Evolutionary conservation across 1,284 basidiomycete species (phyloP), one percentile per base, ranked within the genome.

Genomic region (Ganoderma multipileum): DNA sequence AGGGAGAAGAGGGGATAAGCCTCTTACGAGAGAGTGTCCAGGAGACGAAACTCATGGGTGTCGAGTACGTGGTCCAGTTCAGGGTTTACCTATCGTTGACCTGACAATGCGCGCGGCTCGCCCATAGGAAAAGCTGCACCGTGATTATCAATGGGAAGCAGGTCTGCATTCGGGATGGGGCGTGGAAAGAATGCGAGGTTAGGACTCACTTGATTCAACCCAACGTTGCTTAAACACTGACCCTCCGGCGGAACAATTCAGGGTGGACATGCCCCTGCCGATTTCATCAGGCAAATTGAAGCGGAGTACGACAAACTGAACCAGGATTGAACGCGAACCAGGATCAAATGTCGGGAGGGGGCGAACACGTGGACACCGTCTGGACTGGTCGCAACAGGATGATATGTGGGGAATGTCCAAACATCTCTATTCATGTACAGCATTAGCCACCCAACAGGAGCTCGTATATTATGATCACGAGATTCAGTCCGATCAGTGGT

Each of bases 101-200:
- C 44, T 39, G 39, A 41, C 36, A 23, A 41, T 60, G 58, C 38
- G 58, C 39, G 36, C 58, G 39, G 28, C 20, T 23, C 36, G 39
- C 57, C 67, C 50, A 61, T 74, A 94, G 90, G 69, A 95, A 90
- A 81, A 95, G 93, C 77, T 97, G 95, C 81, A 95, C 94, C 1
- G 85, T 97, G 54, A 78, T 94, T 61, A 94, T 96, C 76, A 91
- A 87, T 73, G 85, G 84, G 12, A 83, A 83, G 72, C 81, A 87
- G 64, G 88, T 92, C 23, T 96, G 95, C 76, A 83, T 95, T 42
- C 93, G 92, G 75, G 94, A 94, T 71, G 87, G 83, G 28, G 86
- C 84, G 63, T 97, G 95, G 95, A 91, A 91, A 75, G 84, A 91
- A 44, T 97, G 95, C 79, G 91, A 95, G 82, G 95, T 95, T 78